These are phyloP conservation scores for Metroxylon sagu DNA, from an alignment of 176 grass and related monocot species.

Conservation along the genomic window DNA sequence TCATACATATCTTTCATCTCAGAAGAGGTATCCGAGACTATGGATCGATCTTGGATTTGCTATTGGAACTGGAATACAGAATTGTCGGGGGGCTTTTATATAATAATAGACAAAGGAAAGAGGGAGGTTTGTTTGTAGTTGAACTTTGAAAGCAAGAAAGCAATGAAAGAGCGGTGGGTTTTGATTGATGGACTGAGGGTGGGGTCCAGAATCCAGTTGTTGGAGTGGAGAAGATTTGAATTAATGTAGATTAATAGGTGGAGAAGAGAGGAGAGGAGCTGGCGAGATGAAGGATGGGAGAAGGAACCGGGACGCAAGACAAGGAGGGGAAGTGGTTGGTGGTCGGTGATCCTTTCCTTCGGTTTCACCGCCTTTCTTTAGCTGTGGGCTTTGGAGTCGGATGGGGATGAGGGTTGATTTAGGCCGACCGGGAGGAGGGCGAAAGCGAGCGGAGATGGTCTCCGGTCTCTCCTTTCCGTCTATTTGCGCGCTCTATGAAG, in stretches of 20 bases:
- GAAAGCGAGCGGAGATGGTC: slow-evolving; percentile 13
- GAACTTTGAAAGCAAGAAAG: slow-evolving; percentile 34
- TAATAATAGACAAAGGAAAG: background rate
- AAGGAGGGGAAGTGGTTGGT: background rate
- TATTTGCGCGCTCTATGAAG: background rate
- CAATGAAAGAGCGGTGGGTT: slow-evolving; percentile 12
- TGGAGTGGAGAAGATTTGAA: slow-evolving; percentile 1
- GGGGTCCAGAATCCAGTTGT: slow-evolving; percentile 14
- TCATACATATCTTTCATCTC: slow-evolving; percentile 51
- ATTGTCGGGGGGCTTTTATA: too few species aligned
- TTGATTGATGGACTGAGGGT: slow-evolving; percentile 9
- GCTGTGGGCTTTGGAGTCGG: slow-evolving; percentile 7
- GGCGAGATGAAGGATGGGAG: background rate
- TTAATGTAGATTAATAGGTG: background rate
- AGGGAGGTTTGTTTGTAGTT: background rate
- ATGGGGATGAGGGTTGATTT: slow-evolving; percentile 20
- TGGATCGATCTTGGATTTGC: too few species aligned
- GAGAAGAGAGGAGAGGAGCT: slow-evolving; percentile 11
- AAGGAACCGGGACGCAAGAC: slow-evolving; percentile 8
- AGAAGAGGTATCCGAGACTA: slow-evolving; percentile 1
- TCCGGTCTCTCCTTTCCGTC: slow-evolving; percentile 12
- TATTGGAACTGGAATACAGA: too few species aligned
- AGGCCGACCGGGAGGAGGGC: slow-evolving; percentile 19
- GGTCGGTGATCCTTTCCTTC: background rate
- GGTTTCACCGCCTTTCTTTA: background rate